Evolutionary conservation across 257 asterid species (phyloP), one percentile per base, ranked within the genome.

Genomic region (Lavandula angustifolia): DNA sequence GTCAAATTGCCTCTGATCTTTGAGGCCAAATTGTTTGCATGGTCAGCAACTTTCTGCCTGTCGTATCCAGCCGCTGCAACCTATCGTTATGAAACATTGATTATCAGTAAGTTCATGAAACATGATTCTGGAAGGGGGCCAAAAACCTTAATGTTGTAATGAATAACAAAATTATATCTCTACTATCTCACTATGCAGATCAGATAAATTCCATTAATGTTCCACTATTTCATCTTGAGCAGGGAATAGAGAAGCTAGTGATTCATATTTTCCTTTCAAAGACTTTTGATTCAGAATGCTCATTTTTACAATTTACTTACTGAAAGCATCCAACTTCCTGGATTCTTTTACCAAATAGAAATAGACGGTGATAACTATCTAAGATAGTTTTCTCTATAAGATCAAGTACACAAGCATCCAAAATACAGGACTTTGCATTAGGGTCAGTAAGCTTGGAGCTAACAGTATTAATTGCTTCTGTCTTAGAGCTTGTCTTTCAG

Each of bases 31-130:
- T 84, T 85, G 78, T 77, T 89, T 4, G 99, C 99, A 74, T 92
- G 97, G 71, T 92, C 97, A 61, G 97, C 96, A 42, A 92, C 99
- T 67, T 78, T 92, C 70, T 87, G 97, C 69, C 99, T 82, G 72
- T 89, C 92, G 77, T 92, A 92, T 60, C 94, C 88, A 67, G 94
- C 96, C 32, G 94, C 99, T 64, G 87, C 85, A 66, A 89, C 96
- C 99, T 92, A 60, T 64, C 58, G 74, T 78, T 64, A 57, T 43
- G 64, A 58, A 60, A 61, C 33, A 22, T 41, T 71, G 47, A 18
- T 73, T 64, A 65, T 46, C n/a, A 52, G 54, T 66, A 57, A 67
- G 70, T 11, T 35, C 56, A 38, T 54, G 65, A 60, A 27, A 22
- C 58, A 41, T 48, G 68, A 42, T 55, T 57, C 48, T 10, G 56